Conservation (phyloP, 768 basidiomycete species). For the Tephrocybe sp. region DNA sequence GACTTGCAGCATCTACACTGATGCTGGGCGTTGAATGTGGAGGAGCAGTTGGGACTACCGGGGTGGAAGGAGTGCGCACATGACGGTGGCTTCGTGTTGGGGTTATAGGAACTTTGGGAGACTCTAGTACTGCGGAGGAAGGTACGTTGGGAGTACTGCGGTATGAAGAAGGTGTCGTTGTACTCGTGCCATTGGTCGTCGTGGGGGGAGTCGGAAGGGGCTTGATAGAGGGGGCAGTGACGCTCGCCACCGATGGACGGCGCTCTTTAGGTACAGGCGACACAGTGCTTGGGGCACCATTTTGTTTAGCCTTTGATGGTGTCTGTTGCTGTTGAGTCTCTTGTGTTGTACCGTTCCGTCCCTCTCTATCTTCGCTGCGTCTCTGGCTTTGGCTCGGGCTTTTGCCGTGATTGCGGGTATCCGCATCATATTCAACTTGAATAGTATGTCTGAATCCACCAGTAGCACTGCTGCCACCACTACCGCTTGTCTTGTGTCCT, state of each 20-base stretch:
- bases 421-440: slow-evolving; percentile 88
- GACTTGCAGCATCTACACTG: slow-evolving; percentile 37
- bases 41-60: slow-evolving; percentile 1
- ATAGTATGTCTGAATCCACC: slow-evolving; percentile 81
- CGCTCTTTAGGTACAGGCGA: slow-evolving; percentile 28
- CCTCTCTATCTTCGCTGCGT: slow-evolving; percentile 31
- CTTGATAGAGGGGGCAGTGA: slow-evolving; percentile 19
- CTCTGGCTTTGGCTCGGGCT: slow-evolving; percentile 24
- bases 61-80: slow-evolving; percentile 11
- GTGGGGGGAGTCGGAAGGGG: slow-evolving; percentile 25
- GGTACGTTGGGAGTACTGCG: neutral
- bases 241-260: slow-evolving; percentile 25
- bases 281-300: slow-evolving; percentile 4
- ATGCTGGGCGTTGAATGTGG: slow-evolving; percentile 26
- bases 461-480: slow-evolving; percentile 35
- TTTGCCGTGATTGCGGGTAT: slow-evolving; percentile 34
- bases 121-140: neutral
- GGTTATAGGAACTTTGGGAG: slow-evolving; percentile 8
- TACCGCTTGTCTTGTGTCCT: slow-evolving; percentile 48
- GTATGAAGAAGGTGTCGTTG: neutral
- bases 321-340: slow-evolving; percentile 4
- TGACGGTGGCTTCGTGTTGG: slow-evolving; percentile 6
- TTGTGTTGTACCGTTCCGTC: neutral
- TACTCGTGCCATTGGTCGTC: neutral
- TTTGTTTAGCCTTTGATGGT: slow-evolving; percentile 3